phyloP scores from a whole-genome alignment of 2,329 filamentous ascomycete species.

The Trichoderma atroviride region DNA sequence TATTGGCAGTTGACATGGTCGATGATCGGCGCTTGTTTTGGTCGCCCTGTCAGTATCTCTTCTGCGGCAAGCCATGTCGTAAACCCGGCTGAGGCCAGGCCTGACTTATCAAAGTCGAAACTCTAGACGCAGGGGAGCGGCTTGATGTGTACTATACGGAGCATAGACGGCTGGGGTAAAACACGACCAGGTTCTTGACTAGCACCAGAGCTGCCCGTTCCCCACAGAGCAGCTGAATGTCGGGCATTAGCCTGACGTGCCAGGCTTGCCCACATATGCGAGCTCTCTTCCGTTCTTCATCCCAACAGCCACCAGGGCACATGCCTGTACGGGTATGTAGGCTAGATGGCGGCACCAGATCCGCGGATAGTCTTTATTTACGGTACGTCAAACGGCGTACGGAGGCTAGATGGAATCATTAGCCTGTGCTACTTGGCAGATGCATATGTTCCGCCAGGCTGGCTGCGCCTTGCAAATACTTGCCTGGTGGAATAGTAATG shows the following conservation, averaged over 20 bases:
- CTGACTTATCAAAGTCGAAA: constrained; percentile 19
- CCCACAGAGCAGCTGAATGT: constrained; percentile 21
- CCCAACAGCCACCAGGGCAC: not conserved
- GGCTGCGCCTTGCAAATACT: not conserved
- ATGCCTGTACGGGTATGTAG: not conserved
- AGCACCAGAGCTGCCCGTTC: not conserved
- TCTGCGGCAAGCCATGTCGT: not conserved
- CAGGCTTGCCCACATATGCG: not conserved
- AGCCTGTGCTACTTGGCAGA: not conserved
- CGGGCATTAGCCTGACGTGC: constrained; percentile 11
- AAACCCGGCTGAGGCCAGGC: not conserved
- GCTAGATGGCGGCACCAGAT: not conserved
- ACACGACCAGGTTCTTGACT: constrained; percentile 6
- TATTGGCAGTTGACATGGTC: not conserved
- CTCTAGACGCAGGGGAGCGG: not conserved
- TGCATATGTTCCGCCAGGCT: not conserved
- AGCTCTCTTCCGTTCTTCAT: not conserved
- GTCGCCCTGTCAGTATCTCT: not conserved
- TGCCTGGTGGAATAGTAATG: not conserved
- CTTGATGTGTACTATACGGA: not conserved
- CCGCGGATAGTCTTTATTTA: not conserved
- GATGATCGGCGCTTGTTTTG: constrained; percentile 8
- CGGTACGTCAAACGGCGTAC: not conserved
- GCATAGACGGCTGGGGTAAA: constrained; percentile 20
- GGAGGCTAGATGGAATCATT: not conserved